Percentiles rank a stretch among this genome's conserved stretches.
Conservation (phyloP, 768 basidiomycete species). For the Daedaleopsis nitida region DNA sequence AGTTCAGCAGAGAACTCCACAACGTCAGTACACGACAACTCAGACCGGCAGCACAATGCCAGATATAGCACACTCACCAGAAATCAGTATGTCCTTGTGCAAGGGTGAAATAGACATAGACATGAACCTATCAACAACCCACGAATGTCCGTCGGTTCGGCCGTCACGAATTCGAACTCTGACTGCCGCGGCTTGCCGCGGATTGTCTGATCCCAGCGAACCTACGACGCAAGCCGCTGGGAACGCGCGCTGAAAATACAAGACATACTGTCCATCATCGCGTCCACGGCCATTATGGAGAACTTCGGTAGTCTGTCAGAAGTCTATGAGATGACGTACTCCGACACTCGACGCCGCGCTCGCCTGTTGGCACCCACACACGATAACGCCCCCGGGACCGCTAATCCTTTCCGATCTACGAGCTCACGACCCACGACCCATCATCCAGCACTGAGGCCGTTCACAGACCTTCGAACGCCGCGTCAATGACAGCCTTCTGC, state of each 20-base stretch:
- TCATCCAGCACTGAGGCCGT: neutral
- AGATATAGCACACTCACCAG: too few species aligned
- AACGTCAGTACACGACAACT: too few species aligned
- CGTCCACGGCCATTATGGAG: neutral
- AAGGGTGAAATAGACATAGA: neutral
- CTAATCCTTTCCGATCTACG: neutral
- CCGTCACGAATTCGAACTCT: neutral
- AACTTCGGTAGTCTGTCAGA: neutral
- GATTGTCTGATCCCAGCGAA: neutral
- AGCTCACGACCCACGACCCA: neutral
- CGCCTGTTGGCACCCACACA: neutral
- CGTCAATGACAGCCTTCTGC: constrained; percentile 60
- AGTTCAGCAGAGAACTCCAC: too few species aligned
- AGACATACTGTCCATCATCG: neutral
- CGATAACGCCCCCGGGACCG: neutral
- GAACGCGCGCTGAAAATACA: neutral
- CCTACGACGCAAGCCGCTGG: neutral
- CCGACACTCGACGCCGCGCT: neutral
- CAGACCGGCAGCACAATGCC: too few species aligned
- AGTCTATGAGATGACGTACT: neutral
- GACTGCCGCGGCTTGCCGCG: neutral
- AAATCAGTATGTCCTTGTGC: too few species aligned
- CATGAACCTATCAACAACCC: neutral
- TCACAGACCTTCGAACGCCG: constrained; percentile 47
- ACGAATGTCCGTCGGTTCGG: neutral